Conservation (phyloP, 2,329 filamentous ascomycete genomes). For the Botrytis galanthina region DNA sequence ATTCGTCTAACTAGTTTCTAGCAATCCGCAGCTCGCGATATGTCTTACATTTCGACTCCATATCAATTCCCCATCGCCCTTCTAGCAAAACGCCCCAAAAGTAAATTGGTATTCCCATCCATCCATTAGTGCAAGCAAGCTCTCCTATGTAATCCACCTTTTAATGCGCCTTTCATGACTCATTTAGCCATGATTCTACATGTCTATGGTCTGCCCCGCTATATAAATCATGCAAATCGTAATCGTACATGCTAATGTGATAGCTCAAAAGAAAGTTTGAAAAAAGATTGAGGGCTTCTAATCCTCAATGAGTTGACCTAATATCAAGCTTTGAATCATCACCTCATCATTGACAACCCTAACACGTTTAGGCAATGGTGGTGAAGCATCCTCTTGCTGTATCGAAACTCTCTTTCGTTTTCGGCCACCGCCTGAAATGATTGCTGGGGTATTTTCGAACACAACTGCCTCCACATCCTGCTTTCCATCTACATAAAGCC, state of each 20-base stretch:
- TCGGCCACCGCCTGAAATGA: slow-evolving; percentile 38
- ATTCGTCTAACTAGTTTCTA: neutral
- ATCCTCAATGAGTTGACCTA: slow-evolving; percentile 65
- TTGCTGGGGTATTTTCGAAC: slow-evolving; percentile 31
- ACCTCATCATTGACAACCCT: slow-evolving; percentile 79
- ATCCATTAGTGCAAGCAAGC: neutral
- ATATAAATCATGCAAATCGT: neutral
- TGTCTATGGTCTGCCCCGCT: neutral
- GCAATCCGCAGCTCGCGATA: neutral
- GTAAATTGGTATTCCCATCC: slow-evolving; percentile 4
- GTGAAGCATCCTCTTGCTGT: slow-evolving; percentile 36
- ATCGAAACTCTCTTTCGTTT: slow-evolving; percentile 46
- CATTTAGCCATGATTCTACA: neutral
- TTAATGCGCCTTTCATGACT: neutral
- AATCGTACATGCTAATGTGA: neutral
- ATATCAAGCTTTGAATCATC: slow-evolving; percentile 87
- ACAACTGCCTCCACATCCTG: slow-evolving; percentile 46
- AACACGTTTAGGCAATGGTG: slow-evolving; percentile 50
- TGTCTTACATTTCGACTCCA: neutral
- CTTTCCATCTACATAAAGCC: slow-evolving; percentile 72
- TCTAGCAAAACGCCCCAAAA: neutral
- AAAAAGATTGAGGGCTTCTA: neutral
- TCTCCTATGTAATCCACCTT: neutral
- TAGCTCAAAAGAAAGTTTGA: neutral
- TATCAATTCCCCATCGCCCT: neutral